A percentile compares a stretch with the other conserved stretches of the same genome.
Evolutionary conservation across 768 basidiomycete species (phyloP).

Genomic region (Mycena sanguinolenta): DNA sequence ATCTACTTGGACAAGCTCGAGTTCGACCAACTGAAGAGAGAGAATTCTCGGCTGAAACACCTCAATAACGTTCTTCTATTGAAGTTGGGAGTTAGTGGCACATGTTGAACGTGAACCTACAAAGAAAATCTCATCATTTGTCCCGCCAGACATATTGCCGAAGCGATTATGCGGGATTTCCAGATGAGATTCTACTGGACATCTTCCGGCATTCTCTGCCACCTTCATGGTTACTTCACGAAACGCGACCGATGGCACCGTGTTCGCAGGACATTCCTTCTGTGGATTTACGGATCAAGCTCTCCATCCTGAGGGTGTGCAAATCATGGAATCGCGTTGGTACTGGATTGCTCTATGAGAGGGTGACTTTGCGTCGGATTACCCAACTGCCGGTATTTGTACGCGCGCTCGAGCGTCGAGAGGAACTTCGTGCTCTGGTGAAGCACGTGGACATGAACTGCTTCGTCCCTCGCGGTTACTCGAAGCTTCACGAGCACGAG

Average conservation of each 20-base stretch:
- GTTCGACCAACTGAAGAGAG: background rate
- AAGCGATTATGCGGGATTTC: background rate
- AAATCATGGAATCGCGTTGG: conserved; percentile 29
- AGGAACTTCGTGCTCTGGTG: conserved; percentile 27
- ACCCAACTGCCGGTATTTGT: conserved; percentile 23
- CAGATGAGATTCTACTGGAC: conserved; percentile 7
- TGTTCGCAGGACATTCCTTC: background rate
- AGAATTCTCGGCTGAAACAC: background rate
- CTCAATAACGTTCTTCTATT: background rate
- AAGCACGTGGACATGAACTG: conserved; percentile 21
- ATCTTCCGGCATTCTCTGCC: conserved; percentile 10
- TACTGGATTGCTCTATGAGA: conserved; percentile 31
- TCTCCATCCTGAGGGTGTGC: conserved; percentile 26
- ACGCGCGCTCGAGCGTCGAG: conserved; percentile 12
- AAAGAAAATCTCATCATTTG: background rate
- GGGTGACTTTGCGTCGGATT: conserved; percentile 23
- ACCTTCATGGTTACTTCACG: background rate
- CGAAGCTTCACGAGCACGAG: background rate
- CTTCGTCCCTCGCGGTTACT: conserved; percentile 24
- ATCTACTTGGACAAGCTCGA: background rate
- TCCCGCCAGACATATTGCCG: background rate
- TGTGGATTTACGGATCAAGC: conserved; percentile 9
- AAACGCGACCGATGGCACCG: background rate
- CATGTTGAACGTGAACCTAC: background rate
- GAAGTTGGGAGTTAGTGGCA: background rate